Conservation (phyloP, 148 eudicot species). For the Vaccinium vitisidaea region DNA sequence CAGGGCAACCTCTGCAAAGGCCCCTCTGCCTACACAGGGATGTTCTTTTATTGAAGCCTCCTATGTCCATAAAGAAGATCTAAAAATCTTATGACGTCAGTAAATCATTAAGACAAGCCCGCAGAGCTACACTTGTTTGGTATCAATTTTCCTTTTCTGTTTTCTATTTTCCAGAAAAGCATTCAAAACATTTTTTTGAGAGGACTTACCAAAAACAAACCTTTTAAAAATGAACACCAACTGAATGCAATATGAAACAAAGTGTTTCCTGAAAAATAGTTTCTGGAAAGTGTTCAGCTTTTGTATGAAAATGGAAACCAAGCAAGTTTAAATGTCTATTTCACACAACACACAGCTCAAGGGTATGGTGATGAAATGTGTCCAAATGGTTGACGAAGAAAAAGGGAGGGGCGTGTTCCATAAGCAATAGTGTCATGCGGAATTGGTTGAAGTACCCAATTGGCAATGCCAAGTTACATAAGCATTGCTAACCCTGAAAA, state of each 20-base stretch:
- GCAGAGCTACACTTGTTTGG: neutral
- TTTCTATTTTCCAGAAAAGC: neutral
- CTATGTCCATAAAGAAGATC: too few species aligned
- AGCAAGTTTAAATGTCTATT: neutral
- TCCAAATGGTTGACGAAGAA: neutral
- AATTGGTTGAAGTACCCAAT: neutral
- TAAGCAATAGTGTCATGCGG: neutral
- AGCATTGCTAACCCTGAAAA: neutral
- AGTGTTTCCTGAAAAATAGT: neutral
- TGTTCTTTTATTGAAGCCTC: too few species aligned
- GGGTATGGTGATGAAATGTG: neutral
- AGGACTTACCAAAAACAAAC: neutral
- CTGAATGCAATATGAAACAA: neutral
- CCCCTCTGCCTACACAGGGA: neutral
- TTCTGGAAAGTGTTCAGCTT: neutral
- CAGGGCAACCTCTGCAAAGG: too few species aligned
- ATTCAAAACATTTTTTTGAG: neutral
- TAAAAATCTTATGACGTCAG: too few species aligned
- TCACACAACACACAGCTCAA: neutral
- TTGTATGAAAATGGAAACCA: neutral
- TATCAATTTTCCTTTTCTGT: neutral
- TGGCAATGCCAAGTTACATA: neutral
- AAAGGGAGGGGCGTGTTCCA: neutral
- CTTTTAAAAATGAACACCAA: neutral
- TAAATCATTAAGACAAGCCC: neutral